These are phyloP conservation scores for Globisporangium rhizosaccharum DNA, from an alignment of 352 stramenopile species.

Conservation along the genomic window DNA sequence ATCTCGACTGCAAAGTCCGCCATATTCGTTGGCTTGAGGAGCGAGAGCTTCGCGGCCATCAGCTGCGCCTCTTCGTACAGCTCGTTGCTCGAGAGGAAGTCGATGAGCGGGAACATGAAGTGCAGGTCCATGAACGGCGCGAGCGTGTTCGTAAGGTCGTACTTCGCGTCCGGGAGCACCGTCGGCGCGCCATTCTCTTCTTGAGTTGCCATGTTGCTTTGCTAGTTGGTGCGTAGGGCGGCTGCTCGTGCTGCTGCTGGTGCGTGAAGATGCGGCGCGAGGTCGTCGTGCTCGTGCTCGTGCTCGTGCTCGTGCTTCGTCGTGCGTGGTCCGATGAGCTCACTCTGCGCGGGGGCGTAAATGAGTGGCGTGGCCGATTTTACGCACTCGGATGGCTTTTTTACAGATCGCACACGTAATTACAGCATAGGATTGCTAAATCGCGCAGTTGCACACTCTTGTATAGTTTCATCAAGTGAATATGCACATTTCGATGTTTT, in stretches of 20 bases:
- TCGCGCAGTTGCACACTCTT: no score
- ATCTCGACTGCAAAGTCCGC: conserved; percentile 97
- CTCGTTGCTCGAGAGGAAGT: conserved; percentile 90
- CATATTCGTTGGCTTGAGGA: conserved; percentile 95
- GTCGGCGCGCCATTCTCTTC: conserved; percentile 39
- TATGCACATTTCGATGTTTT: no score
- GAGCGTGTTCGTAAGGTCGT: conserved; percentile 93
- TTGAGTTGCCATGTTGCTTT: conserved; percentile 24
- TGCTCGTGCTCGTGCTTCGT: conserved; percentile 7
- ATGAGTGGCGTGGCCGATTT: conserved; percentile 35
- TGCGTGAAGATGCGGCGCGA: neutral
- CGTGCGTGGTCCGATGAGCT: conserved; percentile 8
- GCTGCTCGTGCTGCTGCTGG: conserved; percentile 1
- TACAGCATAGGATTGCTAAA: conserved; percentile 6
- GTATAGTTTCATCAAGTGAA: no score
- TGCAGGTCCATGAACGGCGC: conserved; percentile 95
- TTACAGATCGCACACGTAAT: conserved; percentile 21
- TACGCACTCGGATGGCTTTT: conserved; percentile 7
- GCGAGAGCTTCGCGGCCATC: conserved; percentile 85
- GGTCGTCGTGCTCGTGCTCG: conserved; percentile 2
- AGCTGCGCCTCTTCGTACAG: conserved; percentile 91
- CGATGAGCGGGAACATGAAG: conserved; percentile 97
- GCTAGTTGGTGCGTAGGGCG: neutral
- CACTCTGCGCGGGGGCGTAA: conserved; percentile 14
- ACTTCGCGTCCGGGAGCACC: conserved; percentile 67